These are phyloP conservation scores for Plasmodium vivax DNA, from an alignment of 169 alveolate genomes.

Conservation along the genomic window DNA sequence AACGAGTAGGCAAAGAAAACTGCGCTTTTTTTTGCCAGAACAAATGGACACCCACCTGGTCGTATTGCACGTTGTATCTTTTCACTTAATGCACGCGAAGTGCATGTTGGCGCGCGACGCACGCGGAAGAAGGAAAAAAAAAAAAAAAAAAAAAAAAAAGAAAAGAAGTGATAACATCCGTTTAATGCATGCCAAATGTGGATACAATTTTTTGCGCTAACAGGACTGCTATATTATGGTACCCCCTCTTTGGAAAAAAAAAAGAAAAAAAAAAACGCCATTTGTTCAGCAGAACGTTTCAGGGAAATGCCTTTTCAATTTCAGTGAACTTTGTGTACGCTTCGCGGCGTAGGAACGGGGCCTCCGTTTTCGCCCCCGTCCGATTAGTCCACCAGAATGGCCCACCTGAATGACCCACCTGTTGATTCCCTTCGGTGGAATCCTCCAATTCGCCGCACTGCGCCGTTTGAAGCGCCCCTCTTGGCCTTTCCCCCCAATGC, in stretches of 20 bases:
- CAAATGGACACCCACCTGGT: background rate
- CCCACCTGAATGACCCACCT: too few species aligned
- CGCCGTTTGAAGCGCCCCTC: background rate
- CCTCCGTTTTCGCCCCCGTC: background rate
- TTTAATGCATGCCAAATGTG: background rate
- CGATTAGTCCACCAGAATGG: background rate
- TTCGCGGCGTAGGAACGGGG: background rate
- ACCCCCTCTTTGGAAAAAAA: background rate
- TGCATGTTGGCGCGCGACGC: background rate
- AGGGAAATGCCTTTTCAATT: background rate
- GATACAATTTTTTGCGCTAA: background rate
- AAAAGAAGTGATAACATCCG: background rate
- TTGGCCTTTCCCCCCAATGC: background rate
- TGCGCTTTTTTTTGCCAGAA: background rate
- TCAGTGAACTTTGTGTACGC: background rate
- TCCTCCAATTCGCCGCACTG: background rate
- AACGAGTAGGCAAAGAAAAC: background rate
- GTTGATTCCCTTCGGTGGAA: background rate
- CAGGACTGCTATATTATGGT: background rate
- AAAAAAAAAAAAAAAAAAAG: background rate
- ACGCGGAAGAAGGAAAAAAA: background rate
- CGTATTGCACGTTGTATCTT: background rate
- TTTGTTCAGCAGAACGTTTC: background rate
- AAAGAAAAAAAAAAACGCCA: background rate
- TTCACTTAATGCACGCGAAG: constrained; percentile 6